These are phyloP conservation scores for Alisma plantagoaquatica DNA, from an alignment of 106 monocot genomes.

Conservation along the genomic window DNA sequence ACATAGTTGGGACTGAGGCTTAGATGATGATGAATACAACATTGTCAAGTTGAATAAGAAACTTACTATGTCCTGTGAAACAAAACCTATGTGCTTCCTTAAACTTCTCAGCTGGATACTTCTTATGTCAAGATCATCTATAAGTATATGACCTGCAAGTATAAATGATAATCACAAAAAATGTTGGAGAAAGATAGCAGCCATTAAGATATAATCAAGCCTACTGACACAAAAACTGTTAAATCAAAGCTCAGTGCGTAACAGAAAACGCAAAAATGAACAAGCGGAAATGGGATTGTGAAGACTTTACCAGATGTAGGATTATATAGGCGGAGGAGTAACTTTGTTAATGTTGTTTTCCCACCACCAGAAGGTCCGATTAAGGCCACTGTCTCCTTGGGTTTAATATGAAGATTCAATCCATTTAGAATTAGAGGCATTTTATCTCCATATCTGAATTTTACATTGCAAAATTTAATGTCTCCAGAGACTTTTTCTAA, in stretches of 20 bases:
- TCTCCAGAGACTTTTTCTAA: slow-evolving; percentile 44
- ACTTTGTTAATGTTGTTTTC: slow-evolving; percentile 65
- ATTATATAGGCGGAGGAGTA: slow-evolving; percentile 74
- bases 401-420: slow-evolving; percentile 56
- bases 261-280: not conserved
- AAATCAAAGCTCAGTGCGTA: not conserved
- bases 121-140: slow-evolving; percentile 60
- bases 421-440: slow-evolving; percentile 48
- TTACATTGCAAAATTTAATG: slow-evolving; percentile 65
- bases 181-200: not conserved
- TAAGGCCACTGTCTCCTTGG: slow-evolving; percentile 72
- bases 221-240: too few relatives aligned
- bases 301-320: slow-evolving; percentile 48
- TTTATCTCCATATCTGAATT: slow-evolving; percentile 59
- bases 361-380: slow-evolving; percentile 86
- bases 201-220: too few relatives aligned
- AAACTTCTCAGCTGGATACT: slow-evolving; percentile 42
- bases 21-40: not conserved
- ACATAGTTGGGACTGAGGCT: not conserved
- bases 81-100: slow-evolving; percentile 54
- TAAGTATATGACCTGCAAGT: slow-evolving; percentile 47
- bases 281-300: not conserved
- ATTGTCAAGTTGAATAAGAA: not conserved
- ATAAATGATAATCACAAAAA: not conserved
- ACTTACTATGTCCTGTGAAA: slow-evolving; percentile 79